Evolutionary conservation across 2,329 filamentous ascomycete species (phyloP).

Genomic region (Akanthomyces dipterigenus): DNA sequence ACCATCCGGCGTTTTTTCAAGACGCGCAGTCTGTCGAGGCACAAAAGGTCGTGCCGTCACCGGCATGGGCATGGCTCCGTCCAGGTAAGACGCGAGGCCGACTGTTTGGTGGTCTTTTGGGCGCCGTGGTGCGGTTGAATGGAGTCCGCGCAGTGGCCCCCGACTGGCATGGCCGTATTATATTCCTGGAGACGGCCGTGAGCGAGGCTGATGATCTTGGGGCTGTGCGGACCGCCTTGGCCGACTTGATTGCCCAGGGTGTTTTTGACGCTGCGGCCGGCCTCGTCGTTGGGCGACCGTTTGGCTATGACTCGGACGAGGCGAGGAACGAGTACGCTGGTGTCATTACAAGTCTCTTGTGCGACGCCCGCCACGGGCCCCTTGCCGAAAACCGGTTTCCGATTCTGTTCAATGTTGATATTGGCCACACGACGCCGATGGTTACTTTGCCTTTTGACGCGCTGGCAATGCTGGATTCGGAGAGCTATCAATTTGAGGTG

Average conservation of each 20-base stretch:
- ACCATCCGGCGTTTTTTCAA: conserved; percentile 16
- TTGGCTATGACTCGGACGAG: conserved; percentile 30
- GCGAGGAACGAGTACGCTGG: conserved; percentile 22
- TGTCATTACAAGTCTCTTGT: conserved; percentile 27
- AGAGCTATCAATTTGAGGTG: conserved; percentile 29
- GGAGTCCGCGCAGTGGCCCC: conserved; percentile 28
- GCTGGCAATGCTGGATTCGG: conserved; percentile 31
- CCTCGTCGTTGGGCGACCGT: conserved; percentile 35
- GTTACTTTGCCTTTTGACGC: conserved; percentile 35
- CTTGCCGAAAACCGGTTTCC: conserved; percentile 29
- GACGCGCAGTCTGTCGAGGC: conserved; percentile 20
- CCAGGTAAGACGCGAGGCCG: not conserved
- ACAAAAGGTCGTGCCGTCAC: conserved; percentile 22
- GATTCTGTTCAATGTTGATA: conserved; percentile 34
- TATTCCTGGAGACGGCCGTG: conserved; percentile 35
- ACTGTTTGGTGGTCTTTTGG: conserved; percentile 30
- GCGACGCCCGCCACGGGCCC: conserved; percentile 21
- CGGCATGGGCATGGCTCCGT: conserved; percentile 31
- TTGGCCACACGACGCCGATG: conserved; percentile 36
- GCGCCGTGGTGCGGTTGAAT: conserved; percentile 30
- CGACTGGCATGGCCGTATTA: conserved; percentile 31
- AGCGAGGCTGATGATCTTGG: conserved; percentile 22
- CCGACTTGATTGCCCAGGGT: conserved; percentile 35
- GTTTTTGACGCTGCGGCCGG: conserved; percentile 35
- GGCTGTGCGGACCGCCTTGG: conserved; percentile 28